These are phyloP conservation scores for Passalora sequoiae DNA, from an alignment of 2,329 filamentous ascomycete species.

Conservation along the genomic window DNA sequence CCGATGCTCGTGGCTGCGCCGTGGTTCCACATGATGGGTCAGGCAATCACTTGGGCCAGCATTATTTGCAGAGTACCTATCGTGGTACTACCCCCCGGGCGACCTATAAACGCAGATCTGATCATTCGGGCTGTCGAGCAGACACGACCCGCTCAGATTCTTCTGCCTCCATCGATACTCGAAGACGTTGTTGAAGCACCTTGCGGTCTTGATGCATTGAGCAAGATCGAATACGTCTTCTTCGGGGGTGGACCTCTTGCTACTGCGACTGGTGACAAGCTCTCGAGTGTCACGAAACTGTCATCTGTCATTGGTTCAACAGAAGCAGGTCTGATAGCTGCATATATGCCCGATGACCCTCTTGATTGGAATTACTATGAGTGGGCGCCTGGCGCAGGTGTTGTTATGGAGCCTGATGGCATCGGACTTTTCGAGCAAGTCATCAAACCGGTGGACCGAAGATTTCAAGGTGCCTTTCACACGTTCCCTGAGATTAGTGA, in stretches of 20 bases:
- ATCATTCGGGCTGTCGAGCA: conserved; percentile 12
- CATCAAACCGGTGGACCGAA: conserved; percentile 23
- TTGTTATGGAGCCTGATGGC: conserved; percentile 14
- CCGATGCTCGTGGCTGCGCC: conserved; percentile 14
- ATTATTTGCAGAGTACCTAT: conserved; percentile 11
- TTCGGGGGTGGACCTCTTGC: conserved; percentile 21
- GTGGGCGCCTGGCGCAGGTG: conserved; percentile 17
- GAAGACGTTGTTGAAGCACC: conserved; percentile 17
- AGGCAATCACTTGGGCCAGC: conserved; percentile 10
- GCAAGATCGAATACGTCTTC: conserved; percentile 12
- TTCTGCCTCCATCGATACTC: conserved; percentile 18
- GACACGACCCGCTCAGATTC: conserved; percentile 4
- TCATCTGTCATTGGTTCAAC: conserved; percentile 16
- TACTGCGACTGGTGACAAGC: conserved; percentile 10
- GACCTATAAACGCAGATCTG: conserved; percentile 15
- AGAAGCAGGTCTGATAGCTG: conserved; percentile 17
- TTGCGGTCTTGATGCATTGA: conserved; percentile 13
- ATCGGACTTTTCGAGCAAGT: conserved; percentile 35
- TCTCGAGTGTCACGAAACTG: conserved; percentile 13
- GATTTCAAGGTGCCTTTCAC: conserved; percentile 22
- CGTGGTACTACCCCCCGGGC: conserved; percentile 11
- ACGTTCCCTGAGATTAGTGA: conserved; percentile 32
- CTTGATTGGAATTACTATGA: conserved; percentile 22
- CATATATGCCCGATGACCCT: conserved; percentile 18
- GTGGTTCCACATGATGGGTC: conserved; percentile 21